phyloP scores from a whole-genome alignment of 176 grass and related monocot genomes.

The Rhynchospora breviuscula region DNA sequence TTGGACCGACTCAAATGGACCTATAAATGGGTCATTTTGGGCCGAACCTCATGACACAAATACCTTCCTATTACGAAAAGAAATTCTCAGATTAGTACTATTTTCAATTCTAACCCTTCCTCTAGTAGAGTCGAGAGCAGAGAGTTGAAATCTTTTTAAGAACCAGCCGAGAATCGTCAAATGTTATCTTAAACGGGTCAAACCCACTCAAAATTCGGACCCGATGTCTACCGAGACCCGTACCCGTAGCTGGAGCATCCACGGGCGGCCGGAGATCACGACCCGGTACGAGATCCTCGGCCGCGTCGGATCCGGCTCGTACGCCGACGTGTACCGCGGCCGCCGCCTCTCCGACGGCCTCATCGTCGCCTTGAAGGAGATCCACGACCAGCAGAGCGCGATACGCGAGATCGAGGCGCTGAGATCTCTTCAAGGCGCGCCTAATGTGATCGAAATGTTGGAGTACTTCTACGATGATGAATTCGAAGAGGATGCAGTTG shows the following conservation, averaged over 20 bases:
- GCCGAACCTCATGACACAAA: too few relatives aligned
- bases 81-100: too few relatives aligned
- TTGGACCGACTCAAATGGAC: too few relatives aligned
- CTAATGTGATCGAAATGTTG: slow-evolving; percentile 65
- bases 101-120: too few relatives aligned
- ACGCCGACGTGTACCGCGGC: slow-evolving; percentile 88
- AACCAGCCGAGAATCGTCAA: background rate
- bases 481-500: slow-evolving; percentile 65
- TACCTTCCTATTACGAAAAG: too few relatives aligned
- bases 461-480: slow-evolving; percentile 69
- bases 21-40: too few relatives aligned
- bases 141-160: background rate
- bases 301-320: slow-evolving; percentile 69
- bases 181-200: background rate
- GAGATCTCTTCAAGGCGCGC: slow-evolving; percentile 28
- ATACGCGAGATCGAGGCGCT: slow-evolving; percentile 76
- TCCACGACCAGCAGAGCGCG: slow-evolving; percentile 81
- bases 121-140: background rate
- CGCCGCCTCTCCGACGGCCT: slow-evolving; percentile 75
- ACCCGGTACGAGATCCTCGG: slow-evolving; percentile 73
- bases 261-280: slow-evolving; percentile 60
- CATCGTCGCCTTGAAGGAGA: slow-evolving; percentile 73
- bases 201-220: background rate
- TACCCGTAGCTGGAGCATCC: slow-evolving; percentile 83
- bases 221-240: slow-evolving; percentile 20